Percentiles rank a stretch among this genome's conserved stretches.
These are phyloP conservation scores for Aciculosporium take DNA, from an alignment of 2,329 filamentous ascomycete species.

Conservation along the genomic window DNA sequence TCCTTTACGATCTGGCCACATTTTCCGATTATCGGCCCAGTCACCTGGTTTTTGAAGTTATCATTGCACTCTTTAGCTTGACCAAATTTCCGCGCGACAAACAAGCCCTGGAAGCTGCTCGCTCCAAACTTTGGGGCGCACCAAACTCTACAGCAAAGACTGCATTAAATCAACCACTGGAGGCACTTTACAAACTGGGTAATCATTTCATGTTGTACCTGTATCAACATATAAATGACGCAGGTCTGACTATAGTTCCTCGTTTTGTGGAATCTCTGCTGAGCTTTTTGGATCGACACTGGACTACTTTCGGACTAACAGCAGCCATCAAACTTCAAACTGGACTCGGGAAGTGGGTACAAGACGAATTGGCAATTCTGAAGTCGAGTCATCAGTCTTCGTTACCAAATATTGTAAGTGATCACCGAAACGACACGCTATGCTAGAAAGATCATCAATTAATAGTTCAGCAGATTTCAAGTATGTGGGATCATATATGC, in stretches of 20 bases:
- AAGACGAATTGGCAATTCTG: conserved; percentile 36
- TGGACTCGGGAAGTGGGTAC: conserved; percentile 49
- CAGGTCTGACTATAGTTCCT: conserved; percentile 14
- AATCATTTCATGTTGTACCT: conserved; percentile 35
- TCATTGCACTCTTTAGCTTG: conserved; percentile 22
- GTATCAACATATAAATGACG: conserved; percentile 33
- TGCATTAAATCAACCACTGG: conserved; percentile 48
- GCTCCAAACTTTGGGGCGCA: conserved; percentile 47
- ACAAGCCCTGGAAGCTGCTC: conserved; percentile 49
- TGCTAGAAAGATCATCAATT: conserved; percentile 8
- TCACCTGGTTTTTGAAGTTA: conserved; percentile 22
- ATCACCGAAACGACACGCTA: not conserved
- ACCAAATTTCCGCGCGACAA: conserved; percentile 44
- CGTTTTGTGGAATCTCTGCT: conserved; percentile 13
- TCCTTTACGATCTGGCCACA: conserved; percentile 24
- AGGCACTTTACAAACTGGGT: conserved; percentile 49
- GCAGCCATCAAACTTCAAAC: conserved; percentile 47
- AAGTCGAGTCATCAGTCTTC: conserved; percentile 25
- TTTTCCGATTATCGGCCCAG: conserved; percentile 5
- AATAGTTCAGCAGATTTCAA: conserved; percentile 10
- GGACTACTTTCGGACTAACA: conserved; percentile 17
- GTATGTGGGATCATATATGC: conserved; percentile 36
- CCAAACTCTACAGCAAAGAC: conserved; percentile 14
- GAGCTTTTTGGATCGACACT: conserved; percentile 21
- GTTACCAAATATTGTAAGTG: conserved; percentile 26